phyloP scores from a whole-genome alignment of 352 stramenopile species.

The Phytophthora pinifolia region DNA sequence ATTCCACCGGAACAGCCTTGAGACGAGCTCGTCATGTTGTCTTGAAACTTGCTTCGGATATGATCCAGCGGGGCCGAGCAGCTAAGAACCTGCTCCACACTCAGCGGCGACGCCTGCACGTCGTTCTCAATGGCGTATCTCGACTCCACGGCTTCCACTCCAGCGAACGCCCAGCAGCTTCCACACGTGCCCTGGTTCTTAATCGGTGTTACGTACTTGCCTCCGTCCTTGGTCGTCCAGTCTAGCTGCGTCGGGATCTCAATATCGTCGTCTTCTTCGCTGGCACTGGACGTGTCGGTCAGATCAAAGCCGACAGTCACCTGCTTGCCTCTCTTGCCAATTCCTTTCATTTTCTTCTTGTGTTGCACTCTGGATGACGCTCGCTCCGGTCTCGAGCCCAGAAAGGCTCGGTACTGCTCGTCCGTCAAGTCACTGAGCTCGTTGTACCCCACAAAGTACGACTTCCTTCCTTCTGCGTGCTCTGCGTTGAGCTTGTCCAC shows the following conservation, averaged over 20 bases:
- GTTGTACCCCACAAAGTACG: conserved; percentile 66
- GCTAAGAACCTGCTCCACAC: conserved; percentile 84
- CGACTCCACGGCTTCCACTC: conserved; percentile 70
- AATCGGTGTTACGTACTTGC: conserved; percentile 88
- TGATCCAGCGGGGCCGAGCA: conserved; percentile 75
- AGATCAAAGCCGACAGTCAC: conserved; percentile 29
- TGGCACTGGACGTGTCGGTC: conserved; percentile 17
- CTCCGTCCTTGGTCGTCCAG: conserved; percentile 67
- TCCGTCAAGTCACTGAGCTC: conserved; percentile 67
- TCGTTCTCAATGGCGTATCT: conserved; percentile 79
- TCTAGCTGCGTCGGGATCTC: conserved; percentile 54
- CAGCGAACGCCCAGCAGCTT: conserved; percentile 92
- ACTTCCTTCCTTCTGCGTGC: conserved; percentile 37
- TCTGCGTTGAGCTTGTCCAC: conserved; percentile 51
- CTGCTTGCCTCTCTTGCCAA: conserved; percentile 14
- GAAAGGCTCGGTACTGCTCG: conserved; percentile 62
- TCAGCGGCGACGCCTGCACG: conserved; percentile 61
- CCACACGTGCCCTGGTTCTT: conserved; percentile 94
- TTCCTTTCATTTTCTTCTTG: conserved; percentile 19
- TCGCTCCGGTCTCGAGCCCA: conserved; percentile 46
- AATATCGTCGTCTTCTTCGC: conserved; percentile 16
- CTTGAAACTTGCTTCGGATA: conserved; percentile 65
- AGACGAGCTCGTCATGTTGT: conserved; percentile 78
- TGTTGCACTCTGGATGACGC: conserved; percentile 15
- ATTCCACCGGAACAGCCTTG: conserved; percentile 87